Conservation (phyloP, 176 grass and related monocot species). For the Otatea glauca region DNA sequence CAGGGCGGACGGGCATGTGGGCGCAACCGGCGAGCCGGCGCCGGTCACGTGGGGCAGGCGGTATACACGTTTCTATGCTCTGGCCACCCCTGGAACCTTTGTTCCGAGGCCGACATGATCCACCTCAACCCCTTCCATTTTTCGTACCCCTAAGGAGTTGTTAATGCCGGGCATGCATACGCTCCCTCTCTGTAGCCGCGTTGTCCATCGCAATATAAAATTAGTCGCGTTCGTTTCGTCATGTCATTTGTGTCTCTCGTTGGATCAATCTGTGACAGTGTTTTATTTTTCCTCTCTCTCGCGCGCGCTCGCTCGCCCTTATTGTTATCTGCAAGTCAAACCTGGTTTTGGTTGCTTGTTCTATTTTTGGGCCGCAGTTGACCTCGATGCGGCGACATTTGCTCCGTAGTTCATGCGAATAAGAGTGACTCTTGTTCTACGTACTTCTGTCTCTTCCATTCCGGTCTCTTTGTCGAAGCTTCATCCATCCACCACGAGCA, state of each 20-base stretch:
- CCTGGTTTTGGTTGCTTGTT: slow-evolving; percentile 2
- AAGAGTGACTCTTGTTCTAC: background rate
- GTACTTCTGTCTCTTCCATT: background rate
- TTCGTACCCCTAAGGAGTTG: background rate
- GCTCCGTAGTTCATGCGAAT: slow-evolving; percentile 45
- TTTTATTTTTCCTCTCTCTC: background rate
- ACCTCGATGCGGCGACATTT: slow-evolving; percentile 54
- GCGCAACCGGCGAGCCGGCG: slow-evolving; percentile 67
- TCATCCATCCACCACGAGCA: background rate
- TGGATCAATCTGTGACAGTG: background rate
- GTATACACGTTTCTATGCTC: slow-evolving; percentile 56
- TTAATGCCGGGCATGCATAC: slow-evolving; percentile 10
- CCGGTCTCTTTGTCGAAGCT: background rate
- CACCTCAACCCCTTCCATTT: background rate
- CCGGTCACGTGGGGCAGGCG: slow-evolving; percentile 61
- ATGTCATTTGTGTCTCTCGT: background rate
- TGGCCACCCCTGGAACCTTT: slow-evolving; percentile 60
- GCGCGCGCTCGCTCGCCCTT: background rate
- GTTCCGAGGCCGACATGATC: slow-evolving; percentile 55
- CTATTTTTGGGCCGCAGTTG: background rate
- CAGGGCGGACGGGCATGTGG: slow-evolving; percentile 35
- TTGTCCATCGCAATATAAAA: background rate
- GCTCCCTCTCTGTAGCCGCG: background rate
- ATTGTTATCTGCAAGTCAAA: slow-evolving; percentile 51
- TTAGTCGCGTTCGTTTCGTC: background rate